These are phyloP conservation scores for Saprolegnia parasitica DNA, from an alignment of 352 stramenopile species.

Conservation along the genomic window DNA sequence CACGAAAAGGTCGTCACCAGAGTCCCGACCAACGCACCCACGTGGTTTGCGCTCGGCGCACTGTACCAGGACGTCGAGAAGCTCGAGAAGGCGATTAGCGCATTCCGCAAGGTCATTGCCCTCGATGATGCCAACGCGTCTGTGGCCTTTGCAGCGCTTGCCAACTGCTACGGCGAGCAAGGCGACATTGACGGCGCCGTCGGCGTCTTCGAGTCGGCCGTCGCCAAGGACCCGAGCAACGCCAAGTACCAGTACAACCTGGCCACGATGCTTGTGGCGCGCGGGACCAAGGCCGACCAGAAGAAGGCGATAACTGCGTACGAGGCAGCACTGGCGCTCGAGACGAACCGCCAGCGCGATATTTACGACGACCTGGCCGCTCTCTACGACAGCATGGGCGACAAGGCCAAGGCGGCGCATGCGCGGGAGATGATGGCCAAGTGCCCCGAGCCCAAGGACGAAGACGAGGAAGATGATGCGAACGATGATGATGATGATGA, in stretches of 20 bases:
- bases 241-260: constrained; percentile 69
- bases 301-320: constrained; percentile 35
- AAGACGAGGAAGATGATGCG: constrained; percentile 38
- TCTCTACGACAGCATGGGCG: constrained; percentile 33
- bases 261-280: constrained; percentile 57
- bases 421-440: not conserved
- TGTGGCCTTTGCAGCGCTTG: constrained; percentile 46
- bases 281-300: constrained; percentile 31
- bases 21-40: constrained; percentile 39
- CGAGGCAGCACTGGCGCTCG: constrained; percentile 43
- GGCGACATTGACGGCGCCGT: constrained; percentile 51
- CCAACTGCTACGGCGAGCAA: constrained; percentile 48
- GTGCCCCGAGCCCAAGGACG: not conserved
- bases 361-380: constrained; percentile 50
- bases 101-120: constrained; percentile 37
- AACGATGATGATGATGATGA: constrained; percentile 38
- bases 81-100: constrained; percentile 36
- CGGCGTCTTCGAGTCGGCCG: constrained; percentile 43
- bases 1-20: constrained; percentile 40
- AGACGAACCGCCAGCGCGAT: constrained; percentile 36
- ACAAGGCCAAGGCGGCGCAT: constrained; percentile 25
- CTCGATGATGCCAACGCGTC: constrained; percentile 45
- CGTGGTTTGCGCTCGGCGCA: constrained; percentile 54
- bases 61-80: constrained; percentile 30
- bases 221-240: constrained; percentile 35